phyloP scores from a whole-genome alignment of 2,329 filamentous ascomycete genomes.

The Claviceps humidiphila region DNA sequence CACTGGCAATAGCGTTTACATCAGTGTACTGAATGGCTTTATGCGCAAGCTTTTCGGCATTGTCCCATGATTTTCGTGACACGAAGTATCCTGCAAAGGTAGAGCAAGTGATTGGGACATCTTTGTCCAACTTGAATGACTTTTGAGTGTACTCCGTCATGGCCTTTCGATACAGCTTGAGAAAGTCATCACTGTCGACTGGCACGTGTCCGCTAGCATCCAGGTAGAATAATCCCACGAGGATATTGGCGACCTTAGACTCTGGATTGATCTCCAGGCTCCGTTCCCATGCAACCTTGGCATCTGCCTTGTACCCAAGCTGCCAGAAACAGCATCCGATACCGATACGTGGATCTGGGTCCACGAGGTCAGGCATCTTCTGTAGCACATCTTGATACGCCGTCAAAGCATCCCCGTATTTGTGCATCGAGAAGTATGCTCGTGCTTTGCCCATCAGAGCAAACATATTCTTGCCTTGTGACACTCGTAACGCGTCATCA shows the following conservation, averaged over 20 bases:
- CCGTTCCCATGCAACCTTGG: slow-evolving; percentile 80
- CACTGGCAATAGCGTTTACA: slow-evolving; percentile 89
- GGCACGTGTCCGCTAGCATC: slow-evolving; percentile 73
- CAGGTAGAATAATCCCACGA: slow-evolving; percentile 82
- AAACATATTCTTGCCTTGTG: slow-evolving; percentile 78
- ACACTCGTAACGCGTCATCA: slow-evolving; percentile 80
- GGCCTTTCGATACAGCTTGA: slow-evolving; percentile 74
- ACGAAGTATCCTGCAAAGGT: slow-evolving; percentile 88
- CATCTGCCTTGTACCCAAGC: slow-evolving; percentile 85
- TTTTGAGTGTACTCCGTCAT: slow-evolving; percentile 92
- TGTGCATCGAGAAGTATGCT: slow-evolving; percentile 73
- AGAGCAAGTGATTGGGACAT: slow-evolving; percentile 76
- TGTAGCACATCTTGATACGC: slow-evolving; percentile 77
- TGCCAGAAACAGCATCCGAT: slow-evolving; percentile 98
- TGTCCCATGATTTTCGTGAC: slow-evolving; percentile 63
- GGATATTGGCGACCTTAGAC: slow-evolving; percentile 80
- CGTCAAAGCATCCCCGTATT: slow-evolving; percentile 70
- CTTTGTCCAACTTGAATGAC: slow-evolving; percentile 86
- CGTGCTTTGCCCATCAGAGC: slow-evolving; percentile 82
- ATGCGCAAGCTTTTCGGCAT: slow-evolving; percentile 75
- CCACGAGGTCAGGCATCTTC: slow-evolving; percentile 74
- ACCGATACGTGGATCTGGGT: slow-evolving; percentile 90
- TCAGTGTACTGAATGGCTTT: slow-evolving; percentile 94
- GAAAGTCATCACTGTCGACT: slow-evolving; percentile 74
- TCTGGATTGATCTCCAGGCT: slow-evolving; percentile 67